These are phyloP conservation scores for Baeospora myosura DNA, from an alignment of 1,284 basidiomycete species.

Conservation along the genomic window DNA sequence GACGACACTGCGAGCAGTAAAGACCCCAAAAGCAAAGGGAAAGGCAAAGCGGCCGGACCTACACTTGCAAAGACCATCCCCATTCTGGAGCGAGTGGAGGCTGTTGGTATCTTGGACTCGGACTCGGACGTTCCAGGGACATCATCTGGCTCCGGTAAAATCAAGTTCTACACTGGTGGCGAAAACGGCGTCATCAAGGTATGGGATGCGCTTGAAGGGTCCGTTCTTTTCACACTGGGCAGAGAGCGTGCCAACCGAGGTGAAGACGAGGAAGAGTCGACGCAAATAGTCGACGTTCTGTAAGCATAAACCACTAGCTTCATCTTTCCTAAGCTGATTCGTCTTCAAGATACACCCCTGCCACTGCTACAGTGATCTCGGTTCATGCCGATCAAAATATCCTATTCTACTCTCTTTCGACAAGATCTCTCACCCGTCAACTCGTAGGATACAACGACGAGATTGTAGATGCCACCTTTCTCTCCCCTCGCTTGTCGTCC, in stretches of 20 bases:
- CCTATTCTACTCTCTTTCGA: constrained; percentile 73
- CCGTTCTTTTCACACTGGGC: constrained; percentile 57
- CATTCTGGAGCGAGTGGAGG: constrained; percentile 81
- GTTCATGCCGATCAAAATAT: constrained; percentile 97
- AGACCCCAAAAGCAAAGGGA: constrained; percentile 45
- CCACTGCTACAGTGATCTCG: constrained; percentile 68
- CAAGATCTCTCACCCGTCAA: constrained; percentile 66
- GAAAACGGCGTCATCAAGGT: constrained; percentile 79
- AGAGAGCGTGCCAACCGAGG: constrained; percentile 34
- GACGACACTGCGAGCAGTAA: constrained; percentile 20
- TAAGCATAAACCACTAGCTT: constrained; percentile 32
- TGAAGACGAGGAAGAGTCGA: constrained; percentile 69
- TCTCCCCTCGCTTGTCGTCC: constrained; percentile 39
- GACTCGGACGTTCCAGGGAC: constrained; percentile 41
- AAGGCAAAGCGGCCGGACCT: constrained; percentile 40
- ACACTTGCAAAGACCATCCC: constrained; percentile 79
- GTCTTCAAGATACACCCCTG: constrained; percentile 55
- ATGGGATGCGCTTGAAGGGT: constrained; percentile 73
- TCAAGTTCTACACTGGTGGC: constrained; percentile 82
- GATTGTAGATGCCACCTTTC: constrained; percentile 83
- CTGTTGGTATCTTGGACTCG: constrained; percentile 64
- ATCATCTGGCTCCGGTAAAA: constrained; percentile 29
- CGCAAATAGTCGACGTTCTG: constrained; percentile 68
- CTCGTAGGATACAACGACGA: constrained; percentile 98
- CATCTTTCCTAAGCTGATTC: constrained; percentile 16